These are phyloP conservation scores for Yamadazyma aaseri DNA, from an alignment of 1,139 yeast genomes.

Conservation along the genomic window DNA sequence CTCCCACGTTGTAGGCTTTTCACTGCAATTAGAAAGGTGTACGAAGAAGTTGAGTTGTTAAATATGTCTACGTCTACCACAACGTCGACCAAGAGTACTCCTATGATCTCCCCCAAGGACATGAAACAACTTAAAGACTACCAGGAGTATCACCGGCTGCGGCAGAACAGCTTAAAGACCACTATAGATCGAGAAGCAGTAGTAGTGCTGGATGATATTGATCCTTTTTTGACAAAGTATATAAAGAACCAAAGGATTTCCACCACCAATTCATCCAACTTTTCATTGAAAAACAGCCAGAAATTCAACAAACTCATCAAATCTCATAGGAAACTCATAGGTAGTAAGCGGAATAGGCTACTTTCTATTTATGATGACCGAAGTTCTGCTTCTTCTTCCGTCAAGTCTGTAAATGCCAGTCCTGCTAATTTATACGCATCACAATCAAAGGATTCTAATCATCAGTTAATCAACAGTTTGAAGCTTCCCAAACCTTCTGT, in stretches of 20 bases:
- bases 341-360: slow-evolving; percentile 1
- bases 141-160: slow-evolving; percentile 9
- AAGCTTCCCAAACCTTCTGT: background rate
- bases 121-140: slow-evolving; percentile 8
- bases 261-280: background rate
- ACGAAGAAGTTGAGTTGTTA: background rate
- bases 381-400: slow-evolving; percentile 7
- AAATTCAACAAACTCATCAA: background rate
- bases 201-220: slow-evolving; percentile 2
- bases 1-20: slow-evolving; percentile 4
- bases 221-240: slow-evolving; percentile 15
- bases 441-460: background rate
- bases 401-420: slow-evolving; percentile 2
- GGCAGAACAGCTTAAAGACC: slow-evolving; percentile 2
- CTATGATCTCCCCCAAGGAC: slow-evolving; percentile 15
- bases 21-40: too few species aligned
- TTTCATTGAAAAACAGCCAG: slow-evolving; percentile 2
- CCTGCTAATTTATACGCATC: slow-evolving; percentile 1
- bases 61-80: slow-evolving; percentile 14
- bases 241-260: slow-evolving; percentile 9
- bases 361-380: slow-evolving; percentile 6
- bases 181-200: background rate
- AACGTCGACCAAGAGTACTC: slow-evolving; percentile 16
- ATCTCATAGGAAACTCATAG: slow-evolving; percentile 1
- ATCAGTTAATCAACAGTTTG: background rate